phyloP scores from a whole-genome alignment of 169 alveolate genomes.

The Plasmodium sp. region DNA sequence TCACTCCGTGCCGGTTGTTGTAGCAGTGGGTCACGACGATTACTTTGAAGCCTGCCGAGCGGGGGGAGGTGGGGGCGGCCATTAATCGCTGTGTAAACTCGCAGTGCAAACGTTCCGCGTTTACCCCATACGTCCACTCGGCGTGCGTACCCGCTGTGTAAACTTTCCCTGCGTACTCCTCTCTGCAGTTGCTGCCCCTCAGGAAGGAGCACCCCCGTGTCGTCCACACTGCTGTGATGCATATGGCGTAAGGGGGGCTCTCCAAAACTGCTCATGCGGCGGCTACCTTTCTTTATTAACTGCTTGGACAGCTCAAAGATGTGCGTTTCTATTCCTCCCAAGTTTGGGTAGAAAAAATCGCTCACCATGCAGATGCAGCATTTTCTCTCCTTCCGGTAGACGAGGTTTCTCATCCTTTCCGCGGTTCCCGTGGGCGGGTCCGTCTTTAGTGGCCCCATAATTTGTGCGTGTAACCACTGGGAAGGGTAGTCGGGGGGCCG shows the following conservation, averaged over 20 bases:
- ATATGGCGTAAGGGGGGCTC: not conserved
- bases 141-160: no score
- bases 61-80: not conserved
- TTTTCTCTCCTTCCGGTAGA: slow-evolving; percentile 50
- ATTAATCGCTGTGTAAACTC: no score
- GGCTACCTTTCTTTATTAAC: slow-evolving; percentile 89
- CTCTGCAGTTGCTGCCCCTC: not conserved
- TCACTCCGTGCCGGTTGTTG: slow-evolving; percentile 95
- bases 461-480: not conserved
- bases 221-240: not conserved
- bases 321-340: slow-evolving; percentile 99
- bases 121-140: no score
- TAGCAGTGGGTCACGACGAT: slow-evolving; percentile 95
- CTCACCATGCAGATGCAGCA: slow-evolving; percentile 74
- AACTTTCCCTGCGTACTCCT: no score
- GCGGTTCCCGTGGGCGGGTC: not conserved
- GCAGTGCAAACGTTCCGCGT: no score
- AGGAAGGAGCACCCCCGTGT: not conserved
- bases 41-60: slow-evolving; percentile 94
- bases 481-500: not conserved
- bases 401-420: not conserved
- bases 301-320: slow-evolving; percentile 95
- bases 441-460: not conserved
- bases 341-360: slow-evolving; percentile 96
- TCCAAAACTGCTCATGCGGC: not conserved